These are phyloP conservation scores for Saraca asoca DNA, from an alignment of 331 rosid genomes.

Conservation along the genomic window DNA sequence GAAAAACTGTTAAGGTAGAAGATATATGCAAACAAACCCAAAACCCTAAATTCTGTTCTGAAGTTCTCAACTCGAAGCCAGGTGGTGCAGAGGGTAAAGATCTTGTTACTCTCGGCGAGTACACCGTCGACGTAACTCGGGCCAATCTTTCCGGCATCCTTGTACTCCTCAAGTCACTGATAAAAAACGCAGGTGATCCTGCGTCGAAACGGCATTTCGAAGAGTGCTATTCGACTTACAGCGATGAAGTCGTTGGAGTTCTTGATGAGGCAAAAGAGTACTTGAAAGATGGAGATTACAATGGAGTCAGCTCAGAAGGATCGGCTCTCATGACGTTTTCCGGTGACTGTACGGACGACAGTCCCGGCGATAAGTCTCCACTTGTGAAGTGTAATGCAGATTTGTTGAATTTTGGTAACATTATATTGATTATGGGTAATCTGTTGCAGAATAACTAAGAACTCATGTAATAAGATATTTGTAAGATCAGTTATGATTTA, in stretches of 20 bases:
- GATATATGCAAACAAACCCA: background rate
- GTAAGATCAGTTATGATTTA: no score
- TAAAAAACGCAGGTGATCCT: background rate
- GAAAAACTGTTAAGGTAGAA: background rate
- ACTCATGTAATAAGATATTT: no score
- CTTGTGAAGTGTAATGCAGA: no score
- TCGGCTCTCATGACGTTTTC: no score
- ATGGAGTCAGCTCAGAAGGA: background rate
- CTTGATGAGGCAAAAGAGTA: background rate
- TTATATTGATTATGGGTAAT: no score
- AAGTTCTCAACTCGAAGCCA: background rate
- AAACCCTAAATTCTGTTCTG: background rate
- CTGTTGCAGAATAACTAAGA: no score
- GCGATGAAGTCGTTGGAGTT: background rate
- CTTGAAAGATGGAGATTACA: background rate
- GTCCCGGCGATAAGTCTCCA: no score
- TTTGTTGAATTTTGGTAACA: no score
- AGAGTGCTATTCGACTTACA: background rate
- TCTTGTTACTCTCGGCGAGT: background rate
- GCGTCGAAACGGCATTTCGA: background rate
- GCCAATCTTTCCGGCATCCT: background rate
- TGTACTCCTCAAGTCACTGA: background rate
- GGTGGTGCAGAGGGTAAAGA: background rate
- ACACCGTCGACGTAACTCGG: background rate
- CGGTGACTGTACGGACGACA: no score